phyloP scores from a whole-genome alignment of 345 rosid genomes.

The Draba incana region DNA sequence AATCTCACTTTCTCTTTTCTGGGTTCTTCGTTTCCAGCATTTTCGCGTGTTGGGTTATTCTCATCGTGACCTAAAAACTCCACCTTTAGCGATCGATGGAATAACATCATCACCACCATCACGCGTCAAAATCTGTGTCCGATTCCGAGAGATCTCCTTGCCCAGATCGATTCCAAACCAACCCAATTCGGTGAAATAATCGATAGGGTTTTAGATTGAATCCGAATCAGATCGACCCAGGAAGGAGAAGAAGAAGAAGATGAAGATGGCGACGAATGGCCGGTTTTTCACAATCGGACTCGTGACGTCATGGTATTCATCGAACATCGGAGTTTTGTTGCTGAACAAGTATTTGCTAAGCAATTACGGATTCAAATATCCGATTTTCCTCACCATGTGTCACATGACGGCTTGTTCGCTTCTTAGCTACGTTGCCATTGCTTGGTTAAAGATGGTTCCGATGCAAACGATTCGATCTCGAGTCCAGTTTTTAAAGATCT shows the following conservation, averaged over 20 bases:
- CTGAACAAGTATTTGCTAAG: constrained; percentile 91
- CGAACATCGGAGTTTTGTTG: constrained; percentile 92
- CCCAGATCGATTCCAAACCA: constrained; percentile 24
- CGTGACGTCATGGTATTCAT: constrained; percentile 86
- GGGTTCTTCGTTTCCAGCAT: constrained; percentile 23
- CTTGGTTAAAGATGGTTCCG: constrained; percentile 97
- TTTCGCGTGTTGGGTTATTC: constrained; percentile 7
- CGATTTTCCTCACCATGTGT: constrained; percentile 98
- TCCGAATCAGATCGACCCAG: constrained; percentile 29
- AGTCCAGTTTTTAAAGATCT: constrained; percentile 87
- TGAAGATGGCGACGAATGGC: constrained; percentile 55
- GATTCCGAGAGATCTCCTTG: neutral
- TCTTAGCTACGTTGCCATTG: constrained; percentile 89
- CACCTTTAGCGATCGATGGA: constrained; percentile 12
- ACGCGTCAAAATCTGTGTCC: neutral
- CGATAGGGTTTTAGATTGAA: neutral
- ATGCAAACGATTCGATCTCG: constrained; percentile 96
- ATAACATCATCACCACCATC: constrained; percentile 1
- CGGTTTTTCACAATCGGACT: constrained; percentile 82
- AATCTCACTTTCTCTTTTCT: constrained; percentile 5
- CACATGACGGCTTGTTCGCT: constrained; percentile 99
- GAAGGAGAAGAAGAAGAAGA: constrained; percentile 11
- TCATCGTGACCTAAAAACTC: constrained; percentile 19
- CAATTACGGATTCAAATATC: constrained; percentile 97
- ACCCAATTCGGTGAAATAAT: neutral